Evolutionary conservation across 805 yeast genomes (phyloP), one percentile per base, ranked within the genome.

Genomic region (Ascoidea asiatica): DNA sequence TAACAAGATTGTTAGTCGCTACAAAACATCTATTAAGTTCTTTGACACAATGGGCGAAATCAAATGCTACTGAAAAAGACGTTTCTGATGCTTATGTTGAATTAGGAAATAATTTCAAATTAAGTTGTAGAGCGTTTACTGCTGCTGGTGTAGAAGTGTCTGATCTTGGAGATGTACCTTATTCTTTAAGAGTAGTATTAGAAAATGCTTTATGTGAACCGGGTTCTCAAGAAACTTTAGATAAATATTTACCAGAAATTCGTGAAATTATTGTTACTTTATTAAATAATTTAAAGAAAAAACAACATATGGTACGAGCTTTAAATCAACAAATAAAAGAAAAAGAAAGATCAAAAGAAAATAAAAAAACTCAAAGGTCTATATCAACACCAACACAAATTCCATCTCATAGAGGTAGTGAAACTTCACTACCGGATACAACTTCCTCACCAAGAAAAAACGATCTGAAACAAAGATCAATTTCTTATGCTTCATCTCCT

Each of bases 51-150:
- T 92, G 99, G 99, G 89, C 97, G 1, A 70, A 76, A 48, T 77
- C 75, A 19, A 70, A 73, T n/a, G 88, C 86, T 5, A 72, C 80
- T 20, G 97, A 89, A 40, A 75, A 75, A 45, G 85, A 76, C 50
- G 97, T 92, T 2, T 86, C 95, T 2, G 86, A 88, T 54, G 83
- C 88, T 3, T 92, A 87, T 59, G 98, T 92, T 15, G 81, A 77
- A 51, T 71, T 92, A 22, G 98, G 98, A 0, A 92, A 89, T 56
- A 97, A 90, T 60, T 92, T 88, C 67, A 79, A 90, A 52, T 76
- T 84, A 3, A 85, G 94, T 1, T 78, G 89, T 19, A 72, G 86
- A 48, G 84, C 94, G 2, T 89, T 90, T 58, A 65, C 78, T 4
- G 71, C 70, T 45, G 81, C 86, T 2, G 95, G 95, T 0, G 77